Percentiles rank a stretch among this genome's conserved stretches.
Conservation (phyloP, 2,329 filamentous ascomycete genomes). For the Penicillium sp. region DNA sequence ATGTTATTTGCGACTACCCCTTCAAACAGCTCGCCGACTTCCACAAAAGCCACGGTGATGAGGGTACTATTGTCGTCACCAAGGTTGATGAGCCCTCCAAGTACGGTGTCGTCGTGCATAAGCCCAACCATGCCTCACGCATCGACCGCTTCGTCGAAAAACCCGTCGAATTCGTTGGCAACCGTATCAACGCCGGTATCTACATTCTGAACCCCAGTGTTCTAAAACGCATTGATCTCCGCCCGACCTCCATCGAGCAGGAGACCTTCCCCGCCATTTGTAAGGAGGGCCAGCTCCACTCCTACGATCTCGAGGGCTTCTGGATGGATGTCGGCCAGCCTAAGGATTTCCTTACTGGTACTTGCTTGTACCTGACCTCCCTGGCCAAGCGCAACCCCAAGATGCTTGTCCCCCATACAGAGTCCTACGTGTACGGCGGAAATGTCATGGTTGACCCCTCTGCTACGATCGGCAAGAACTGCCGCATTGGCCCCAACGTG, state of each 20-base stretch:
- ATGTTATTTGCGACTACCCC: slow-evolving; percentile 97
- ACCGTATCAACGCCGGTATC: slow-evolving; percentile 97
- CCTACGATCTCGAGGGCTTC: slow-evolving; percentile 94
- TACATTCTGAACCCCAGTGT: slow-evolving; percentile 96
- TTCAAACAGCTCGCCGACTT: slow-evolving; percentile 87
- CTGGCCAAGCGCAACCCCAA: slow-evolving; percentile 87
- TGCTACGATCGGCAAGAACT: slow-evolving; percentile 97
- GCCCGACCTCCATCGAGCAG: slow-evolving; percentile 96
- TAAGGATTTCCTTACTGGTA: slow-evolving; percentile 95
- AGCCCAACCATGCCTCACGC: slow-evolving; percentile 81
- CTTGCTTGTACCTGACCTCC: slow-evolving; percentile 92
- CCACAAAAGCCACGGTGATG: slow-evolving; percentile 88
- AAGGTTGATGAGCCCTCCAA: slow-evolving; percentile 99
- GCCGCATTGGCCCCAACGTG: slow-evolving; percentile 95
- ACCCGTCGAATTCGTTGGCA: slow-evolving; percentile 96
- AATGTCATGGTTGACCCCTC: slow-evolving; percentile 94
- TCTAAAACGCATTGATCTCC: slow-evolving; percentile 86
- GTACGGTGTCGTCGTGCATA: slow-evolving; percentile 98
- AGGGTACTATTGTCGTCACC: slow-evolving; percentile 96
- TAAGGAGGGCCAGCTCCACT: slow-evolving; percentile 86
- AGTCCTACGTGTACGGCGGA: slow-evolving; percentile 83
- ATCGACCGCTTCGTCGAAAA: slow-evolving; percentile 99
- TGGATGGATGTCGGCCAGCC: slow-evolving; percentile 99
- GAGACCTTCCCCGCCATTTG: slow-evolving; percentile 97
- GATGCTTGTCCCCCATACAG: slow-evolving; percentile 68